Base-by-base conservation (phyloP, 2,329 filamentous ascomycete species). In the Parastagonospora avenae region DNA sequence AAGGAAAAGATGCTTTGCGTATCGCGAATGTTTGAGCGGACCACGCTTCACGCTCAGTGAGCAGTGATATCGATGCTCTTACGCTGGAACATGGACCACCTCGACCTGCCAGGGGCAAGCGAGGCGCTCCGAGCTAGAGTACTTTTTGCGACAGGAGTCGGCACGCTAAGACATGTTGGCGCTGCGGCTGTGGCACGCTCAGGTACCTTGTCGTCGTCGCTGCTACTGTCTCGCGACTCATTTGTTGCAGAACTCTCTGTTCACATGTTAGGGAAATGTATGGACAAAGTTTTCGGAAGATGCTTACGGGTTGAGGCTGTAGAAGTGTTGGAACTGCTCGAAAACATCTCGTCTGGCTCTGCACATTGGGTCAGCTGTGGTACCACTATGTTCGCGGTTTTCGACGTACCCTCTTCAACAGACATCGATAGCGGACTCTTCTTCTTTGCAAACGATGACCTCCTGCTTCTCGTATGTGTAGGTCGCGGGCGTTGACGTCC, bases 351-450 rank as follows among this genome's bases (percentile, higher is more conserved):
- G 6, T 30, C 48, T 1, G 48, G 35, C 42, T 54, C 54, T 57
- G 15, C 15, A 27, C 14, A n/a, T 37, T 8, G 24, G 48, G 39
- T 48, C 28, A 45, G 14, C 9, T 29, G 15, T 33, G 5, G 11
- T 42, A 2, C 2, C 29, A 32, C 8, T 24, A 11, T 10, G 14
- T 37, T 8, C 28, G 9, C 9, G 10, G 7, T 27, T 24, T 42
- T 8, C 16, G 19, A 36, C 46, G 9, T 48, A 55, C 52, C 48
- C 15, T 54, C 46, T n/a, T 50, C 40, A 31, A 45, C 51, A 8
- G 55, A 55, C 14, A 60, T 50, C 4, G 52, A 62, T 15, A 62
- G 47, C n/a, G 57, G 59, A 33, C 59, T 62, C 30, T 49, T 51
- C 29, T 43, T 52, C 40, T 43, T 55, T 5, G 50, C 46, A 42